A percentile compares a stretch with the other conserved stretches of the same genome.
These are phyloP conservation scores for Leishmania aethiopica DNA, from an alignment of 208 protist species.

Conservation along the genomic window DNA sequence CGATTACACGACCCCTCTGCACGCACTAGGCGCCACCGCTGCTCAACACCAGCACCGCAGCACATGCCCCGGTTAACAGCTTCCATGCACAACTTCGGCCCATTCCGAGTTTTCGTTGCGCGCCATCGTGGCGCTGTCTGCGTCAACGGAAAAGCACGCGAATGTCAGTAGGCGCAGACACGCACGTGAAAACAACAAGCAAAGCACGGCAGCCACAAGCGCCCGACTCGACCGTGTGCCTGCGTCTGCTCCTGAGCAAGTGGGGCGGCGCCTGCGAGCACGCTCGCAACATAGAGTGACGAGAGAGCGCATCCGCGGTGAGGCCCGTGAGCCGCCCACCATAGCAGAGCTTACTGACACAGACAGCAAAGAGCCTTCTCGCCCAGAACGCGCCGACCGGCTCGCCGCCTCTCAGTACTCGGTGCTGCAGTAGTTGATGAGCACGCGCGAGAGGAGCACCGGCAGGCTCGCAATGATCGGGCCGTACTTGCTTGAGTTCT, in stretches of 20 bases:
- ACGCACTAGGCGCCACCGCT: background rate
- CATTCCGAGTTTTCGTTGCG: background rate
- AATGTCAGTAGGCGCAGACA: background rate
- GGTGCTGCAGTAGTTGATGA: slow-evolving; percentile 83
- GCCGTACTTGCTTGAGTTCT: slow-evolving; percentile 88
- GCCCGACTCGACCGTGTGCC: background rate
- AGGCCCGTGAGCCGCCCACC: background rate
- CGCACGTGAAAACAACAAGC: background rate
- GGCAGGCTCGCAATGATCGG: slow-evolving; percentile 83
- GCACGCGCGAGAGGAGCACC: slow-evolving; percentile 72
- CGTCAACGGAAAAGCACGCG: background rate
- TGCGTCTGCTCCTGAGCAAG: background rate
- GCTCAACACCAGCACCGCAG: background rate
- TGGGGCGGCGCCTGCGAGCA: background rate
- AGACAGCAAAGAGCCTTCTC: background rate
- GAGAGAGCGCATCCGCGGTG: background rate
- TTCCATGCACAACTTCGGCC: background rate
- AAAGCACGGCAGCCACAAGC: background rate
- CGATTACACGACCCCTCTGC: background rate
- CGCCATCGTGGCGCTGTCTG: background rate
- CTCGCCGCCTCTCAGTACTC: slow-evolving; percentile 38
- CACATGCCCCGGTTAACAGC: background rate
- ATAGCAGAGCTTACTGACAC: background rate
- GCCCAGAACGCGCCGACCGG: background rate
- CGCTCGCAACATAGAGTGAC: too few species aligned